These are phyloP conservation scores for Platismatia glauca DNA, from an alignment of 495 filamentous ascomycete species.

Conservation along the genomic window DNA sequence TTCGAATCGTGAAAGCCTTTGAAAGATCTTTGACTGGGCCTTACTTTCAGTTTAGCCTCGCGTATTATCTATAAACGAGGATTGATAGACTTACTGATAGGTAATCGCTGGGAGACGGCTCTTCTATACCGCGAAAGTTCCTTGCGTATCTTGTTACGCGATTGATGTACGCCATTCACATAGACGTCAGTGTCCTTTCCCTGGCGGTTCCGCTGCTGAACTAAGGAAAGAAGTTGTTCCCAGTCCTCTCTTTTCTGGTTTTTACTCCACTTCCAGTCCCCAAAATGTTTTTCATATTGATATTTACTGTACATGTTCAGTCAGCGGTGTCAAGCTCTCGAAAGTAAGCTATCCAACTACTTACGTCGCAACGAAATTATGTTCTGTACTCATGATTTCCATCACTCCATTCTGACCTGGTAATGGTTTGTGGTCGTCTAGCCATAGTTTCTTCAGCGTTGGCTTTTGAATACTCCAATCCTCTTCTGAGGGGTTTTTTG, in stretches of 20 bases:
- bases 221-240: background rate
- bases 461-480: background rate
- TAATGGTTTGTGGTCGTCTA: background rate
- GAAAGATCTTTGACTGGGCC: background rate
- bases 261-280: background rate
- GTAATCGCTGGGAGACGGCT: background rate
- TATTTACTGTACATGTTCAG: no score
- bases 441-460: background rate
- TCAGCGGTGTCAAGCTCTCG: no score
- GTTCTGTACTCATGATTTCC: background rate
- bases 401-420: background rate
- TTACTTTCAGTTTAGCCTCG: background rate
- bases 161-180: background rate
- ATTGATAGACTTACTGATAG: background rate
- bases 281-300: background rate
- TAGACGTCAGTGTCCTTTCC: background rate
- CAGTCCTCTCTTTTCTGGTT: background rate
- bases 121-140: background rate
- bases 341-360: background rate
- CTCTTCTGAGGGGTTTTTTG: background rate
- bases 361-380: background rate
- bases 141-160: background rate
- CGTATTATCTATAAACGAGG: background rate
- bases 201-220: background rate
- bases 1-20: background rate